A percentile compares a stretch with the other conserved stretches of the same genome.
Evolutionary conservation across 306 rosid genomes (phyloP).

Genomic region (Vigna mungo): DNA sequence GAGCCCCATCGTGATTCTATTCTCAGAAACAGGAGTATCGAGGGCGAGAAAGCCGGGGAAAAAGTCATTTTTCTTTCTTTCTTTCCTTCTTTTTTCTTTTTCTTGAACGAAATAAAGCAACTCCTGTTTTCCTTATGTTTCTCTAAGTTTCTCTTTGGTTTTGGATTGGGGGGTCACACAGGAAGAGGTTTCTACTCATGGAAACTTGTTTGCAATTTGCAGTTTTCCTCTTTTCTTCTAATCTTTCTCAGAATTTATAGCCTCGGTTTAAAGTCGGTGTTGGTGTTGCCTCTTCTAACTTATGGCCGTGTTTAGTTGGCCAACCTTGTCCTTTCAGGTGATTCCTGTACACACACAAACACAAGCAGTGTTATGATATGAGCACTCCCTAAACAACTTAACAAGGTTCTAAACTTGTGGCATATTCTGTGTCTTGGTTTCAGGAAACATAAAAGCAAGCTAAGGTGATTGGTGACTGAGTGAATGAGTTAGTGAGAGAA

Average conservation of each 20-base stretch:
- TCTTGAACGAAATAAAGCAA: background rate
- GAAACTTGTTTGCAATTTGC: constrained; percentile 44
- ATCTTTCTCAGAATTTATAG: constrained; percentile 7
- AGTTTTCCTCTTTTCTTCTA: constrained; percentile 24
- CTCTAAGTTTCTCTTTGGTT: background rate
- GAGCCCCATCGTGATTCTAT: constrained; percentile 53
- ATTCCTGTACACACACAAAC: constrained; percentile 10
- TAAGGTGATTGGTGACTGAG: constrained; percentile 45
- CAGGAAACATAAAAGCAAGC: constrained; percentile 41
- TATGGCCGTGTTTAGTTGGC: constrained; percentile 38
- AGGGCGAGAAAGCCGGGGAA: constrained; percentile 64
- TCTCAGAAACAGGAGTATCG: constrained; percentile 31
- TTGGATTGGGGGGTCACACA: constrained; percentile 50
- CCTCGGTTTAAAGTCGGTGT: constrained; percentile 17
- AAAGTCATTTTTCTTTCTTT: constrained; percentile 38
- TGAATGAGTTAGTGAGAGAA: constrained; percentile 40
- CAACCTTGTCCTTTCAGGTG: constrained; percentile 42
- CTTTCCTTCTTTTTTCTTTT: no score
- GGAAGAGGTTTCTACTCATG: constrained; percentile 41
- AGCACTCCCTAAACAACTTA: constrained; percentile 3
- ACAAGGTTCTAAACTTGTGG: constrained; percentile 10
- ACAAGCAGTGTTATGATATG: background rate
- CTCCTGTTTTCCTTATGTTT: background rate
- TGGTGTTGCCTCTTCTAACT: constrained; percentile 10
- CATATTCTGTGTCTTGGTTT: constrained; percentile 27